Evolutionary conservation across 2,329 filamentous ascomycete species (phyloP).

Genomic region (Polytolypa hystricis): DNA sequence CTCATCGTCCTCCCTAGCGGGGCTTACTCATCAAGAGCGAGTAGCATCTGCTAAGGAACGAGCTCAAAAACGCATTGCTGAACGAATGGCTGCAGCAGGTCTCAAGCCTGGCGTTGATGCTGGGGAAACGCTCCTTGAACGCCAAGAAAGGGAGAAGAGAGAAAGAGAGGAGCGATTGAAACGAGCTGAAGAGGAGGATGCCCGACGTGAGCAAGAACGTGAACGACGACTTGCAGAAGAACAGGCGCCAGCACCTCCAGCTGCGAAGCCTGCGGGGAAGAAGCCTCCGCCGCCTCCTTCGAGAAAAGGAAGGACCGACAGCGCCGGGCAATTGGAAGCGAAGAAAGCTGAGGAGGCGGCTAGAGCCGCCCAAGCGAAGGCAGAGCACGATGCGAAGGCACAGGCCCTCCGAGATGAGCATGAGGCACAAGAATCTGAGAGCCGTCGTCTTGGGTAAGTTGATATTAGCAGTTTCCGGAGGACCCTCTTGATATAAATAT

Average conservation of each 20-base stretch:
- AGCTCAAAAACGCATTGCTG: conserved; percentile 92
- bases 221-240: conserved; percentile 75
- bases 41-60: conserved; percentile 96
- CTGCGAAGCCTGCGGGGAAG: conserved; percentile 40
- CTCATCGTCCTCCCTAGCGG: conserved; percentile 63
- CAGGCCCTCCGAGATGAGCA: conserved; percentile 56
- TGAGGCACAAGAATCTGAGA: conserved; percentile 62
- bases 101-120: conserved; percentile 72
- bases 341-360: conserved; percentile 44
- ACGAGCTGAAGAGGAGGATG: conserved; percentile 90
- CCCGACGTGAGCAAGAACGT: conserved; percentile 74
- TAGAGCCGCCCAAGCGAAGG: conserved; percentile 49
- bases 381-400: conserved; percentile 48
- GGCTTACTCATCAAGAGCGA: conserved; percentile 84
- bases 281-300: conserved; percentile 62
- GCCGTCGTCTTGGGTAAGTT: conserved; percentile 72
- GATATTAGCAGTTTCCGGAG: too few species aligned
- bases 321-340: conserved; percentile 46
- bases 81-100: conserved; percentile 83
- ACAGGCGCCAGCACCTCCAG: conserved; percentile 51
- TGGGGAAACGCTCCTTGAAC: conserved; percentile 70
- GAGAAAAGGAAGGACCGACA: conserved; percentile 54
- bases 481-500: conserved; percentile 14
- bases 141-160: conserved; percentile 74
- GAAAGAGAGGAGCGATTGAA: conserved; percentile 79